Conservation (phyloP, 768 basidiomycete genomes). For the Russula ochroleuca region DNA sequence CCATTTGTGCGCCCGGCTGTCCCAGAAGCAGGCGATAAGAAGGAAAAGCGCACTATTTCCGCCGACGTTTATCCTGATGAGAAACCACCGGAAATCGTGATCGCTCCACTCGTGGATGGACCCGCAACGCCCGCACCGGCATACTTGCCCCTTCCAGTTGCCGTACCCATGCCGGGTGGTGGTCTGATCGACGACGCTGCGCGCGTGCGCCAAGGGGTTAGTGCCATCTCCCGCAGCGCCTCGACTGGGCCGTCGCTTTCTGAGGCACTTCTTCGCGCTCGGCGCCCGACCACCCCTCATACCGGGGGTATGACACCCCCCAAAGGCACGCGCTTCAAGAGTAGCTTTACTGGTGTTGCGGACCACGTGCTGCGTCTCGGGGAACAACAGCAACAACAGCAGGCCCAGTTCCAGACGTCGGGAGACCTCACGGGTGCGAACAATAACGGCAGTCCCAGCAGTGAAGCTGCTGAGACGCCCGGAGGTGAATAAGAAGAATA, state of each 20-base stretch:
- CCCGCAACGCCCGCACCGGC: conserved; percentile 13
- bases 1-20: background rate
- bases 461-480: background rate
- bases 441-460: background rate
- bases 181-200: conserved; percentile 2
- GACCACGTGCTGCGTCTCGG: conserved; percentile 40
- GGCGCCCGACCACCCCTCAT: conserved; percentile 39
- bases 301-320: conserved; percentile 26
- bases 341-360: conserved; percentile 59
- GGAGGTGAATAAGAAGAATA: background rate
- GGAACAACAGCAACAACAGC: conserved; percentile 25
- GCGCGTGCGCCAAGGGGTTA: conserved; percentile 13
- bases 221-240: conserved; percentile 34
- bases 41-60: conserved; percentile 1
- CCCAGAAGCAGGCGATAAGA: conserved; percentile 7
- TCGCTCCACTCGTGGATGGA: background rate
- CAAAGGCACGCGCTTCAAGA: conserved; percentile 68
- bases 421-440: background rate
- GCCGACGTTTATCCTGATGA: background rate
- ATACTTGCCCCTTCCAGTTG: background rate
- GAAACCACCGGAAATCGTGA: background rate
- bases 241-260: conserved; percentile 60
- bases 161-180: background rate
- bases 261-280: conserved; percentile 64
- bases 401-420: conserved; percentile 10